A percentile compares a stretch with the other conserved stretches of the same genome.
phyloP scores from a whole-genome alignment of 768 basidiomycete species.

The Fomitopsis serialis region DNA sequence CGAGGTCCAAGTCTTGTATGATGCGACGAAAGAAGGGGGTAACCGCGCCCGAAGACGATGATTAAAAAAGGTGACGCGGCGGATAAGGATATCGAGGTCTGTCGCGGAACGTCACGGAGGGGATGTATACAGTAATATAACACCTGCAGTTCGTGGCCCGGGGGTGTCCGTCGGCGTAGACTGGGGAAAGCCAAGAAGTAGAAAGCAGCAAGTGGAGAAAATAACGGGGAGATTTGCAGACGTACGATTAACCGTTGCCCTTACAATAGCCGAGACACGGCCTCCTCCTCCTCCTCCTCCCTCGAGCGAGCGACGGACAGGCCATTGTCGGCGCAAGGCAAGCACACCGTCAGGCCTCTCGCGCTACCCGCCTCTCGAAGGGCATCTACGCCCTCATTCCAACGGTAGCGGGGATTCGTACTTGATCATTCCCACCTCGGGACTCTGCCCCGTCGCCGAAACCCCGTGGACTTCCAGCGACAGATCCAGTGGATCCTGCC shows the following conservation, averaged over 20 bases:
- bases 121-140: constrained; percentile 9
- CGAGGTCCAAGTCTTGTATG: neutral
- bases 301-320: neutral
- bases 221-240: neutral
- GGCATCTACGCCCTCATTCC: constrained; percentile 23
- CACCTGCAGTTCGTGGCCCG: neutral
- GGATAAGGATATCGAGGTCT: neutral
- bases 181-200: neutral
- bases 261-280: neutral
- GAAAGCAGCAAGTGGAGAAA: neutral
- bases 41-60: neutral
- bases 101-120: constrained; percentile 3
- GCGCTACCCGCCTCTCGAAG: neutral
- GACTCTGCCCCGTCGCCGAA: constrained; percentile 11
- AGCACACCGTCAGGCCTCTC: neutral
- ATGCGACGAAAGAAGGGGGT: neutral
- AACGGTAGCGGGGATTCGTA: constrained; percentile 24
- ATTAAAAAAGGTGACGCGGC: too few species aligned
- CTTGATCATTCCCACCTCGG: constrained; percentile 20
- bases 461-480: constrained; percentile 13
- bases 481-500: constrained; percentile 17
- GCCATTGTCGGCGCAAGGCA: neutral
- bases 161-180: neutral
- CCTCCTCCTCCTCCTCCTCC: too few species aligned
- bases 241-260: constrained; percentile 2